These are phyloP conservation scores for Hordeum marinum DNA, from an alignment of 176 grass and related monocot species.

Conservation along the genomic window DNA sequence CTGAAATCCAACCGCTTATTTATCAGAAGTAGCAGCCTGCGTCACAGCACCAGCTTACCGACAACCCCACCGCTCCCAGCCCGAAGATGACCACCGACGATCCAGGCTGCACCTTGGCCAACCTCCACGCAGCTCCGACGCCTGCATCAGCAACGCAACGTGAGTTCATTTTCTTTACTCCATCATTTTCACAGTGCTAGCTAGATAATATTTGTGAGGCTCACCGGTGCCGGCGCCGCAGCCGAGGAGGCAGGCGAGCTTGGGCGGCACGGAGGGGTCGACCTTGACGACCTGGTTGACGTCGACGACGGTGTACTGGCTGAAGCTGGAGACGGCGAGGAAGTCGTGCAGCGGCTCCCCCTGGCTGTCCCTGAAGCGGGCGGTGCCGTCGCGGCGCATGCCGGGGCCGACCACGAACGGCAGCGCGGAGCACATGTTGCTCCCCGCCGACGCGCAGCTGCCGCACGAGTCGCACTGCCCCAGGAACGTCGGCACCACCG, in stretches of 20 bases:
- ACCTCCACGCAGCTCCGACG: constrained; percentile 67
- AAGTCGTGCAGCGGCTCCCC: constrained; percentile 45
- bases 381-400: constrained; percentile 69
- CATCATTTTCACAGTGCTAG: too few relatives aligned
- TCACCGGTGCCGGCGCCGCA: constrained; percentile 59
- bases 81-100: constrained; percentile 64
- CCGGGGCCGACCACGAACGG: constrained; percentile 15
- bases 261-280: constrained; percentile 43
- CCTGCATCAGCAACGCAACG: constrained; percentile 21
- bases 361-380: constrained; percentile 46
- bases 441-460: constrained; percentile 43
- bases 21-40: background rate
- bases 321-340: constrained; percentile 65
- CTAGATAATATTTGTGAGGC: too few relatives aligned
- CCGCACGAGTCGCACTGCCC: constrained; percentile 52
- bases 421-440: constrained; percentile 49
- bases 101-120: constrained; percentile 47
- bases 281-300: constrained; percentile 49
- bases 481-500: constrained; percentile 58
- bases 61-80: constrained; percentile 64
- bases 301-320: constrained; percentile 83
- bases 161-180: background rate
- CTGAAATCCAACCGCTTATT: background rate
- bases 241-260: constrained; percentile 62
- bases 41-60: constrained; percentile 18